Evolutionary conservation across 1,284 basidiomycete genomes (phyloP).

Genomic region (Lentinus polychrous): DNA sequence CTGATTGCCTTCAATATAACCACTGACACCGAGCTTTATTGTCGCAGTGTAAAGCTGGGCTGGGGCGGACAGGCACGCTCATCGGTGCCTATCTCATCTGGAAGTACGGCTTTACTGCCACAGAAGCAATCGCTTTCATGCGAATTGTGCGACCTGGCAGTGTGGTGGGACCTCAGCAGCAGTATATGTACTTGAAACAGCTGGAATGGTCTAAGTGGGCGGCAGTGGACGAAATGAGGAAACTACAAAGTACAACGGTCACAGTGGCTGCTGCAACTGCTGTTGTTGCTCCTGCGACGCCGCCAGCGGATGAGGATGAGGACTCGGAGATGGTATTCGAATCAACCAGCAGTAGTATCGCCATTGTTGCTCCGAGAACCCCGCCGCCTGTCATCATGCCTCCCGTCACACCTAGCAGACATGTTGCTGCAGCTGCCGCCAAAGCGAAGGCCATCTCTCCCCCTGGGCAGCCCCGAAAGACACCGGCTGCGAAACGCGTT

Average conservation of each 20-base stretch:
- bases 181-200: conserved; percentile 96
- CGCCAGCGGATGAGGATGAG: conserved; percentile 66
- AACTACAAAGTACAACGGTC: conserved; percentile 34
- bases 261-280: conserved; percentile 33
- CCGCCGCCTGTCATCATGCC: conserved; percentile 36
- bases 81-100: conserved; percentile 98
- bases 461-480: conserved; percentile 82
- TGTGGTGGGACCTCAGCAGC: conserved; percentile 91
- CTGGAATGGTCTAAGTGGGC: conserved; percentile 93
- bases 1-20: conserved; percentile 11
- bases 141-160: conserved; percentile 93
- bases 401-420: conserved; percentile 73
- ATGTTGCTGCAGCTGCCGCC: conserved; percentile 60
- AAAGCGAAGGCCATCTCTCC: conserved; percentile 63
- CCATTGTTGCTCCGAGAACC: conserved; percentile 26
- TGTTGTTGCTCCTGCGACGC: conserved; percentile 71
- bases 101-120: conserved; percentile 99
- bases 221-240: conserved; percentile 68
- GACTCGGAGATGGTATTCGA: conserved; percentile 38
- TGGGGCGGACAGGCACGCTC: conserved; percentile 90
- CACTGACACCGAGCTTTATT: conserved; percentile 16
- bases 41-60: conserved; percentile 83
- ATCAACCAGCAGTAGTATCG: conserved; percentile 24
- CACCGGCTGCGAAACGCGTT: conserved; percentile 67
- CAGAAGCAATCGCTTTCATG: conserved; percentile 98